Evolutionary conservation across 2,329 filamentous ascomycete species (phyloP).

Genomic region (Penicillium sp.): DNA sequence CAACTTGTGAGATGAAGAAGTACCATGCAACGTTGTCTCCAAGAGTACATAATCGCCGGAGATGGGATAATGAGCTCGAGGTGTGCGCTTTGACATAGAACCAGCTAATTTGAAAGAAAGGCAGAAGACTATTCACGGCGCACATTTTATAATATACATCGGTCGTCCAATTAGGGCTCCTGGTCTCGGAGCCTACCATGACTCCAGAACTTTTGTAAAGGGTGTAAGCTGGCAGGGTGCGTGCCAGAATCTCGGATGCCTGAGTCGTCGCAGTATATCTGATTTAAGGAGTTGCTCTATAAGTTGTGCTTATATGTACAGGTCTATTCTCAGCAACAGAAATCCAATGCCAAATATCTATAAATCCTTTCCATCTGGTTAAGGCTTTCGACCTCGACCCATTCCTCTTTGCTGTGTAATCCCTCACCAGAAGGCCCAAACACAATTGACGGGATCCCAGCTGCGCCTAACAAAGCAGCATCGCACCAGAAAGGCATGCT

Average conservation of each 20-base stretch:
- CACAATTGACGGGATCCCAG: constrained; percentile 48
- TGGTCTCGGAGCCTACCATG: background rate
- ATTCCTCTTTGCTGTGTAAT: constrained; percentile 52
- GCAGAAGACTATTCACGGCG: background rate
- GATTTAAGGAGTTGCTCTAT: background rate
- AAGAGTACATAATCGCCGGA: background rate
- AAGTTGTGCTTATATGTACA: background rate
- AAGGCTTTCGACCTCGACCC: constrained; percentile 48
- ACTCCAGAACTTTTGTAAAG: too few relatives aligned
- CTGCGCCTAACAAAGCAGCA: constrained; percentile 47
- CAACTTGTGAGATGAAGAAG: background rate
- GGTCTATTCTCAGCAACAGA: constrained; percentile 10
- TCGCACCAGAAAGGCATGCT: constrained; percentile 51
- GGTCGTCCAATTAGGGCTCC: background rate
- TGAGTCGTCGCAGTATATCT: background rate
- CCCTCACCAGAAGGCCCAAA: constrained; percentile 52
- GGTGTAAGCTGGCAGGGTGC: background rate
- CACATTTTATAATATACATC: background rate
- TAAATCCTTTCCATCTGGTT: constrained; percentile 30
- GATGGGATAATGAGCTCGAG: background rate
- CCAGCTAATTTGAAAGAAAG: background rate
- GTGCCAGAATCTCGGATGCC: background rate
- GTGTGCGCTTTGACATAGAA: background rate
- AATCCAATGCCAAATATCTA: constrained; percentile 17
- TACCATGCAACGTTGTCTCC: background rate